These are phyloP conservation scores for Alloteropsis semialata DNA, from an alignment of 176 grass and related monocot genomes.

Conservation along the genomic window DNA sequence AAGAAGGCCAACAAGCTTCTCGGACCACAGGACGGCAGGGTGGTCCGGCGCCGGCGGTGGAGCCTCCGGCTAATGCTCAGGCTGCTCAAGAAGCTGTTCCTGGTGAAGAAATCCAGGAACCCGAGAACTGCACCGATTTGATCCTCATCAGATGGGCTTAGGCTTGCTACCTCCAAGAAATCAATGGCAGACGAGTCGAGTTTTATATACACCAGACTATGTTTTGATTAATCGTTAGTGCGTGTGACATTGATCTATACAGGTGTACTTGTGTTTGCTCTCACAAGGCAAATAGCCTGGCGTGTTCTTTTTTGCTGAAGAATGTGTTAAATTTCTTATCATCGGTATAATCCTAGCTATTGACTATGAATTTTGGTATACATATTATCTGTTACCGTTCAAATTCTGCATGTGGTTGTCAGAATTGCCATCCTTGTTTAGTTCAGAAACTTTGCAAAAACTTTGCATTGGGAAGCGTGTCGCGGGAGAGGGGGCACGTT, in stretches of 20 bases:
- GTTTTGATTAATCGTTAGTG: neutral
- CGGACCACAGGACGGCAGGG: conserved; percentile 6
- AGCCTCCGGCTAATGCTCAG: conserved; percentile 74
- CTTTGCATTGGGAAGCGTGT: too few species aligned
- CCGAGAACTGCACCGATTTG: conserved; percentile 36
- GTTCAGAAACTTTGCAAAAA: too few species aligned
- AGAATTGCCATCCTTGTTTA: neutral
- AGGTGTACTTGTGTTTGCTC: conserved; percentile 1
- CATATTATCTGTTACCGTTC: neutral
- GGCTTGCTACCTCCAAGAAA: neutral
- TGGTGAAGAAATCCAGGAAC: conserved; percentile 45
- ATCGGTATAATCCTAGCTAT: neutral
- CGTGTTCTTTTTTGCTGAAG: neutral
- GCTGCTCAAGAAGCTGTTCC: conserved; percentile 83
- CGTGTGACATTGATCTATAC: conserved; percentile 9
- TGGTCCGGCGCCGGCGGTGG: conserved; percentile 61
- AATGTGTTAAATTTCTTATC: conserved; percentile 10
- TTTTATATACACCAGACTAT: neutral
- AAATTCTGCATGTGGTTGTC: neutral
- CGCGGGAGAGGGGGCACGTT: too few species aligned
- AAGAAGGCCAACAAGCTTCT: neutral
- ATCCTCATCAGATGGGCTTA: neutral
- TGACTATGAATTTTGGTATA: neutral
- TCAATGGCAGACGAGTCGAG: neutral
- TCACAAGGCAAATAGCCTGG: conserved; percentile 17